Evolutionary conservation across 441 rosid genomes (phyloP), one percentile per base, ranked within the genome.

Genomic region (Gossypium trilobum): DNA sequence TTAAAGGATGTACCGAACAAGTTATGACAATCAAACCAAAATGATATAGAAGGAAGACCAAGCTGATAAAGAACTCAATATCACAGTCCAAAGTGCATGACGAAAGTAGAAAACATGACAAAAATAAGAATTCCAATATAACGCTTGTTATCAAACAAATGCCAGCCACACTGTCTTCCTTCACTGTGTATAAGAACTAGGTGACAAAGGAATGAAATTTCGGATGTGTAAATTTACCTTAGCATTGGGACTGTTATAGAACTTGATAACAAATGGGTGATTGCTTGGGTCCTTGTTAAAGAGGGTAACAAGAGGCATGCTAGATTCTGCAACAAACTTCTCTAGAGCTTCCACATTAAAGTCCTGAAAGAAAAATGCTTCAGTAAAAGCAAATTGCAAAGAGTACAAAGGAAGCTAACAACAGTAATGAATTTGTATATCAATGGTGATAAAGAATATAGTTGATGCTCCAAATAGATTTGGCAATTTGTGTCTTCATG

Each of bases 261-360:
- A 94, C 77, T 94, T 92, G 78, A 90, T 48, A 67, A 94, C 90
- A 54, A 74, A 92, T 22, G 97, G 94, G 78, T 92, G 97, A 81
- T 86, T 90, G 87, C 39, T 82, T 64, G 90, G 88, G 70, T 94
- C 98, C 44, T 13, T 90, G 68, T 89, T 78, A 77, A 87, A 92
- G 79, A 89, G n/a, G 19, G 98, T 94, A 64, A 94, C 79, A 33
- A 77, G 6, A 2, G 97, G 97, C 20, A 82, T 74, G 81, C 97
- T 90, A 55, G 97, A 83, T 77, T 76, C 89, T 81, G 85, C 91
- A 76, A 94, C 78, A 79, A 86, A 94, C 82, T 89, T 94, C 85
- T 82, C 91, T 8, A 94, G 64, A 48, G 90, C 83, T 75, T 86
- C 95, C 52, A 81, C 83, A 58, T 77, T 66, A 39, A 93, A 89